Evolutionary conservation across 1,284 basidiomycete genomes (phyloP), one percentile per base, ranked within the genome.

Genomic region (Leccinum solheimii): DNA sequence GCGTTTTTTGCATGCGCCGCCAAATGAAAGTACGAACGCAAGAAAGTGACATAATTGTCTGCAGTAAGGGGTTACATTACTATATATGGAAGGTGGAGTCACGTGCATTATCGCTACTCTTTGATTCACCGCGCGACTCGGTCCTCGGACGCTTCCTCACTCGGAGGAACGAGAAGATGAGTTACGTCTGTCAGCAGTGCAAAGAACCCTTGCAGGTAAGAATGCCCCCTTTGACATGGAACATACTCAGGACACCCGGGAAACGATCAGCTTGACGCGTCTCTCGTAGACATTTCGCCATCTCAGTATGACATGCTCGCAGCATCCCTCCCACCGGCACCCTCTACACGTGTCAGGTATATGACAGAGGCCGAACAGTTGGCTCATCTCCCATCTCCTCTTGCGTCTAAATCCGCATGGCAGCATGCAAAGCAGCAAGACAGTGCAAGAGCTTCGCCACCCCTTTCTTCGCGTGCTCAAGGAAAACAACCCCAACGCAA

Each of bases 221-320:
- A 73, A 26, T 38, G 19, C n/a, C 6, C 23, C 55, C 32, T 50
- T 56, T 61, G 50, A 59, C 53, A 34, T 53, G 19, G 53, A 59
- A 32, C 49, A 36, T 67, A 66, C 66, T 73, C 61, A 71, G 43
- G 4, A 16, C 8, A 54, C 71, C 56, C 69, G 60, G 59, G 57
- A 57, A 56, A 56, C 16, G 55, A 60, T 58, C 67, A 94, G 83
- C 84, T 95, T 68, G 95, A 97, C 79, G 86, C 88, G 13, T 94
- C 93, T 16, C 81, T 97, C 26, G 82, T 91, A 50, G 89, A 92
- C 72, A 81, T 97, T 59, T 85, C 92, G 1, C 92, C 91, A 16
- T 91, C 91, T 23, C 88, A 92, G 30, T 94, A 93, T 76, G 91
- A 94, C 72, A 88, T 93, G 78, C 87, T 97, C 67, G 84, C 87